phyloP scores from a whole-genome alignment of 2,329 filamentous ascomycete genomes.

The Didymella exigua region DNA sequence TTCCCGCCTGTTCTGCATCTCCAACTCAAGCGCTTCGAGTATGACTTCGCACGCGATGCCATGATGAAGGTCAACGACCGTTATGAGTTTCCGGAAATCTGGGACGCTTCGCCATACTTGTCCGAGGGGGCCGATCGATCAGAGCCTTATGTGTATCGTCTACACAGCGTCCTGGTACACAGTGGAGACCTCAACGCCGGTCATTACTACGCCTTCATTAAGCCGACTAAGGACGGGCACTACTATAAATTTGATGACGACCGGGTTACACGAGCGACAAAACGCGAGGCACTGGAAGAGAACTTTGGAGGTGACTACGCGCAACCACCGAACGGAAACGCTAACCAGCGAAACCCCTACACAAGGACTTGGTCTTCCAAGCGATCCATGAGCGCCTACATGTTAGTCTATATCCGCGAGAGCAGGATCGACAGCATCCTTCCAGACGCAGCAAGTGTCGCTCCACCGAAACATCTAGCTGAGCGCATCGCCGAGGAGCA shows the following conservation, averaged over 20 bases:
- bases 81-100: constrained; percentile 84
- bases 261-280: constrained; percentile 90
- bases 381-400: constrained; percentile 87
- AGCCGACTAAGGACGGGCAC: constrained; percentile 84
- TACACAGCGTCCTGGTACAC: constrained; percentile 95
- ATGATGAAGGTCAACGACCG: constrained; percentile 99
- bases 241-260: constrained; percentile 99
- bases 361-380: constrained; percentile 68
- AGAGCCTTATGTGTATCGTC: constrained; percentile 87
- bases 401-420: constrained; percentile 96
- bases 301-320: constrained; percentile 93
- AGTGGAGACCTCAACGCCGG: constrained; percentile 96
- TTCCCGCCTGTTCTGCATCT: constrained; percentile 94
- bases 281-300: constrained; percentile 90
- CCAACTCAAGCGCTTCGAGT: constrained; percentile 96
- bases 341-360: constrained; percentile 67
- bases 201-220: constrained; percentile 97
- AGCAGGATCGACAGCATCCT: constrained; percentile 83
- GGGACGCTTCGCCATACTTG: constrained; percentile 85
- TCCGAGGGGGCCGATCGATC: constrained; percentile 84
- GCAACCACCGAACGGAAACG: constrained; percentile 59
- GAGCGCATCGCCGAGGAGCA: constrained; percentile 81
- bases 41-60: constrained; percentile 91
- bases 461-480: constrained; percentile 82
- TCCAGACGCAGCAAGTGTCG: constrained; percentile 72